phyloP scores from a whole-genome alignment of 164 flowering plant species.

The Tetracentron sinense region DNA sequence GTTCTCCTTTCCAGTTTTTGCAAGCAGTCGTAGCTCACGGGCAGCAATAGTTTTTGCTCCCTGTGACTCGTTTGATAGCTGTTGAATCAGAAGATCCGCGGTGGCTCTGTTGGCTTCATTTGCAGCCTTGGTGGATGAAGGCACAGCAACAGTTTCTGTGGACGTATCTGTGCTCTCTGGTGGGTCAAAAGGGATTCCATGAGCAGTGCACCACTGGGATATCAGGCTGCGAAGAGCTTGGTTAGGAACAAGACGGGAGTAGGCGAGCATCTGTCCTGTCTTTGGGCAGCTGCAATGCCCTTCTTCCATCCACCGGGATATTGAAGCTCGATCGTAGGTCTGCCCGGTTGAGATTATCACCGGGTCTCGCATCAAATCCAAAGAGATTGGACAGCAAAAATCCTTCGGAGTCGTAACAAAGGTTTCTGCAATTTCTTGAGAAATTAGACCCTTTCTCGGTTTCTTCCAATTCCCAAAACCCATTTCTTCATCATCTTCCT shows the following conservation, averaged over 20 bases:
- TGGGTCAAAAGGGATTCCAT: conserved; percentile 53
- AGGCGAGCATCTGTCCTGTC: conserved; percentile 77
- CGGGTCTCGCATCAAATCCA: conserved; percentile 92
- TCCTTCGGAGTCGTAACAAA: conserved; percentile 66
- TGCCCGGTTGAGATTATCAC: conserved; percentile 87
- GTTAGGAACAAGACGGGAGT: conserved; percentile 67
- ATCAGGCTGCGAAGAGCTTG: conserved; percentile 74
- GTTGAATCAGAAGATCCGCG: conserved; percentile 53
- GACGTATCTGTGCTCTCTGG: conserved; percentile 38
- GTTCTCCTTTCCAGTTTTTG: conserved; percentile 82
- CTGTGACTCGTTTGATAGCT: conserved; percentile 54
- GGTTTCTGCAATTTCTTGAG: conserved; percentile 60
- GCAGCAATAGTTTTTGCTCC: conserved; percentile 66
- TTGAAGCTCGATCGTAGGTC: conserved; percentile 80
- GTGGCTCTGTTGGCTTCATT: conserved; percentile 81
- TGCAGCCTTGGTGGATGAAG: conserved; percentile 60
- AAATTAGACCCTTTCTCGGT: conserved; percentile 41
- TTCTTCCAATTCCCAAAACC: conserved; percentile 30
- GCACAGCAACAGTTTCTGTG: conserved; percentile 34
- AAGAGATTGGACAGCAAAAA: conserved; percentile 78
- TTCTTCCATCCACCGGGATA: conserved; percentile 77
- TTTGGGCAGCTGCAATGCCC: conserved; percentile 88
- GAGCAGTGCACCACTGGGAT: conserved; percentile 74
- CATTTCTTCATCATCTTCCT: conserved; percentile 47
- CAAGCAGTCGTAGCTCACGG: conserved; percentile 68